Evolutionary conservation across 2,329 filamentous ascomycete species (phyloP).

Genomic region (Blumeria graminis): DNA sequence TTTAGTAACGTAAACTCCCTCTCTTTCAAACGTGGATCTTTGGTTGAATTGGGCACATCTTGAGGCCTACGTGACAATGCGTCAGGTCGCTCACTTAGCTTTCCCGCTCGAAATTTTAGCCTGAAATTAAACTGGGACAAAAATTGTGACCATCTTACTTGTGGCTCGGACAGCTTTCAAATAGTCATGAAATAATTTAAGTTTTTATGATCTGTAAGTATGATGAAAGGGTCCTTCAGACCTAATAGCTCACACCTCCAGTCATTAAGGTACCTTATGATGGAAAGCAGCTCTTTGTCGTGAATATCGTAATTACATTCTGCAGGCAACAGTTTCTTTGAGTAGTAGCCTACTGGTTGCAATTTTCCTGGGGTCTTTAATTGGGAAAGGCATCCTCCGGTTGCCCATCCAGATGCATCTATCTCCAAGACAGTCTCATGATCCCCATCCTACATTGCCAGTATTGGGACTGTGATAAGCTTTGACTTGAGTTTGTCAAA

Average conservation of each 20-base stretch:
- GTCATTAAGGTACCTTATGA: background rate
- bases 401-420: background rate
- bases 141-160: background rate
- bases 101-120: background rate
- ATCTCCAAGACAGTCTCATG: background rate
- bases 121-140: background rate
- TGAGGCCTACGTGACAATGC: background rate
- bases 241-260: background rate
- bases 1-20: background rate
- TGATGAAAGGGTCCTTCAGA: background rate
- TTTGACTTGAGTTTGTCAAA: background rate
- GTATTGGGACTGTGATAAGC: background rate
- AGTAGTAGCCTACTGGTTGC: background rate
- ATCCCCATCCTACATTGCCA: background rate
- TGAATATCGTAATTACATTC: background rate
- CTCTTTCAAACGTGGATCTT: background rate
- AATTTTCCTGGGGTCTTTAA: background rate
- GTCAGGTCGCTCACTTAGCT: background rate
- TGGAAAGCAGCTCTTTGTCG: background rate
- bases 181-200: background rate
- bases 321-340: background rate
- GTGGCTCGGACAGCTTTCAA: background rate
- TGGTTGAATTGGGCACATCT: background rate
- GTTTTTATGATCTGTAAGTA: background rate
- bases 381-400: background rate